phyloP scores from a whole-genome alignment of 805 yeast species.

The Cyberlindnera lachancei region DNA sequence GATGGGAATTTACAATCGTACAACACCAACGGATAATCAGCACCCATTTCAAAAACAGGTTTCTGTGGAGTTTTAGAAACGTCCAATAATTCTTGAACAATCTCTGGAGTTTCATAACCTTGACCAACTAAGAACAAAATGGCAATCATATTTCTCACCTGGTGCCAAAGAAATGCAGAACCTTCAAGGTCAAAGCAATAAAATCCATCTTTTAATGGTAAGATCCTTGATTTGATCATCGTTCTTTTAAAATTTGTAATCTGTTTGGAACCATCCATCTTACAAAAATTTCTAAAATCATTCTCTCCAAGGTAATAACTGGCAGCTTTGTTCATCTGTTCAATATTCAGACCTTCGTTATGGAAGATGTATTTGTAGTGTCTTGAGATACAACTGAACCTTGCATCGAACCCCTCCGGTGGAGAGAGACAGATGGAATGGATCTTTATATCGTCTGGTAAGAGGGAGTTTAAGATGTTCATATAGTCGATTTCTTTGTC shows the following conservation, averaged over 20 bases:
- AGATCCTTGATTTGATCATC: slow-evolving; percentile 46
- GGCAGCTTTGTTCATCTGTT: slow-evolving; percentile 65
- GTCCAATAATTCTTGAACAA: slow-evolving; percentile 55
- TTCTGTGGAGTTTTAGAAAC: slow-evolving; percentile 48
- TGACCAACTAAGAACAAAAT: slow-evolving; percentile 77
- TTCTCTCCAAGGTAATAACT: slow-evolving; percentile 58
- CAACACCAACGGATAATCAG: slow-evolving; percentile 78
- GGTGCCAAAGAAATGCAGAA: slow-evolving; percentile 94
- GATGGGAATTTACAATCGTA: slow-evolving; percentile 75
- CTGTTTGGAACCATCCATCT: slow-evolving; percentile 90
- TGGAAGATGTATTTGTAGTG: slow-evolving; percentile 81
- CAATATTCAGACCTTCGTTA: slow-evolving; percentile 47
- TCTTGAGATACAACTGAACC: slow-evolving; percentile 82
- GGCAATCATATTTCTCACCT: slow-evolving; percentile 93
- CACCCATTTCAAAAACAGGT: slow-evolving; percentile 84
- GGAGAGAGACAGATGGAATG: slow-evolving; percentile 80
- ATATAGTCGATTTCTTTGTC: slow-evolving; percentile 67
- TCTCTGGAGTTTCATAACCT: slow-evolving; percentile 49
- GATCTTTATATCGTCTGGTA: slow-evolving; percentile 79
- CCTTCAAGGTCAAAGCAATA: slow-evolving; percentile 77
- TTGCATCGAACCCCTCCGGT: slow-evolving; percentile 77
- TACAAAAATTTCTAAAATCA: slow-evolving; percentile 93
- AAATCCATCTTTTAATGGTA: slow-evolving; percentile 32
- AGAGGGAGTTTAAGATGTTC: slow-evolving; percentile 60
- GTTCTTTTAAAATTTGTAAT: slow-evolving; percentile 69